phyloP scores from a whole-genome alignment of 345 rosid genomes.

The Pseudoturritis turrita region DNA sequence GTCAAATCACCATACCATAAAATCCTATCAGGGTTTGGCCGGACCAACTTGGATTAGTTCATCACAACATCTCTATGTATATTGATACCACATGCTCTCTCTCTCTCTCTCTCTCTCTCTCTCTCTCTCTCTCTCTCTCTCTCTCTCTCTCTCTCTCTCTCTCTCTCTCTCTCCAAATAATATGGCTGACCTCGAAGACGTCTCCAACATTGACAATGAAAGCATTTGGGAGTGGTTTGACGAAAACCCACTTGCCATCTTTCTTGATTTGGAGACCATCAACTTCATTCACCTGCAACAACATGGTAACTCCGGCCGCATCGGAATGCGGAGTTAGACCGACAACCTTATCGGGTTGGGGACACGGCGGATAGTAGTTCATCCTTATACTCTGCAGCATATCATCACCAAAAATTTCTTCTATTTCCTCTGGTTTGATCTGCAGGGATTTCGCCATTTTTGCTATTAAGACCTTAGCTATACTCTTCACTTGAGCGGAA shows the following conservation, averaged over 20 bases:
- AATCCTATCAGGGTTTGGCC: too few species aligned
- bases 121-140: not conserved
- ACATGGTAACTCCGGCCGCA: constrained; percentile 43
- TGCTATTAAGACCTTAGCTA: constrained; percentile 35
- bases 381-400: constrained; percentile 39
- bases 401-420: constrained; percentile 32
- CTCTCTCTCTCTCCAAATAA: not conserved
- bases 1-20: too few species aligned
- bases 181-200: constrained; percentile 33
- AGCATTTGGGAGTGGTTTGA: constrained; percentile 48
- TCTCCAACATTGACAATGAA: constrained; percentile 60
- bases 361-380: constrained; percentile 65
- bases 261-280: constrained; percentile 57
- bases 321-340: constrained; percentile 54
- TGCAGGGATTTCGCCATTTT: constrained; percentile 39
- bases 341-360: constrained; percentile 41
- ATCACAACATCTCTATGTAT: not conserved
- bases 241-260: constrained; percentile 41
- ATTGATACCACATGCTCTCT: not conserved
- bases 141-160: not conserved
- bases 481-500: constrained; percentile 29
- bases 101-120: not conserved
- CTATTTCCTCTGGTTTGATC: constrained; percentile 46
- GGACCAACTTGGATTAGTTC: not conserved
- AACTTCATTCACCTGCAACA: constrained; percentile 42